Percentiles rank a stretch among this genome's conserved stretches.
phyloP scores from a whole-genome alignment of 345 rosid genomes.

The Eucalyptus sp. region DNA sequence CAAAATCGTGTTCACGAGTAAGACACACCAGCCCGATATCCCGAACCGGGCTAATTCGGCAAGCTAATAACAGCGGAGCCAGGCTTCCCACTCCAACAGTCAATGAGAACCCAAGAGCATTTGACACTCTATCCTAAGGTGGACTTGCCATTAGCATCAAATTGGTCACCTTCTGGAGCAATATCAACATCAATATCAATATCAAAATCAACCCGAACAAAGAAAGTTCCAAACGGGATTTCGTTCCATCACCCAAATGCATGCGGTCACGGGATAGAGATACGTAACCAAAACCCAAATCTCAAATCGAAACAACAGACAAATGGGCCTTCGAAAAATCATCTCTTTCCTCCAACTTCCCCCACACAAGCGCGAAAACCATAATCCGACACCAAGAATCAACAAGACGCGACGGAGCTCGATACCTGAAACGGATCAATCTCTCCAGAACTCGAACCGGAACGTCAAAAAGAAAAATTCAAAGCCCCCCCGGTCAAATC shows the following conservation, averaged over 20 bases:
- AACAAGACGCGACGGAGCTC: not conserved
- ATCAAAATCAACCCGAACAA: not conserved
- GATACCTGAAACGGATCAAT: not conserved
- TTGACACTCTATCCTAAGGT: not conserved
- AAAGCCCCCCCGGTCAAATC: not conserved
- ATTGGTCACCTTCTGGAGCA: not conserved
- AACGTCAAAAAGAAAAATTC: not conserved
- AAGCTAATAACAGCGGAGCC: not conserved
- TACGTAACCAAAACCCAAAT: not conserved
- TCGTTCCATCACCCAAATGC: not conserved
- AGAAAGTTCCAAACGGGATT: not conserved
- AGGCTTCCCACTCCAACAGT: not conserved
- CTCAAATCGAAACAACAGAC: not conserved
- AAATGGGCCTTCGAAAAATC: not conserved
- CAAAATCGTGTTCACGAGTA: not conserved
- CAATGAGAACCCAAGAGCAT: not conserved
- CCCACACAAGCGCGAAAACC: not conserved
- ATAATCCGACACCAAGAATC: not conserved
- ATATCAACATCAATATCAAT: not conserved
- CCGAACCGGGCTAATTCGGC: not conserved
- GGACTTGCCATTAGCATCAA: not conserved
- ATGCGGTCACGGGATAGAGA: not conserved
- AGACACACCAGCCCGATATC: not conserved
- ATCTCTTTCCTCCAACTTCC: not conserved
- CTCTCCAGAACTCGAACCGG: not conserved